Evolutionary conservation across 176 grass and related monocot genomes (phyloP).

Genomic region (Aegilops longissima): DNA sequence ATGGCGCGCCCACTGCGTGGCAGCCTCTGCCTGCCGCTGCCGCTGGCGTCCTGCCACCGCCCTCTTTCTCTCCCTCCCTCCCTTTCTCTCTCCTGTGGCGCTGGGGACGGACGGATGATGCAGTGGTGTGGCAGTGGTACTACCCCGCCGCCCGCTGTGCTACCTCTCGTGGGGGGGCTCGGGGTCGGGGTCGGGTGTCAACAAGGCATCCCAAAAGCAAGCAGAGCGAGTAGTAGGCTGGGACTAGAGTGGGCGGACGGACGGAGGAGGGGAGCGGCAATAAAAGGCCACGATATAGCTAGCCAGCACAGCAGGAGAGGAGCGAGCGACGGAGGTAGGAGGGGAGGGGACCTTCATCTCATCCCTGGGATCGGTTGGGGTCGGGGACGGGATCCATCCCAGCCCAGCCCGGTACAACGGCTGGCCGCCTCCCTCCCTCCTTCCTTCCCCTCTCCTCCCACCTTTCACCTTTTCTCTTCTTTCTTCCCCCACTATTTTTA

Average conservation of each 20-base stretch:
- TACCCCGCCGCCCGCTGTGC: too few relatives aligned
- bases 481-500: too few relatives aligned
- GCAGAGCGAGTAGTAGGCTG: neutral
- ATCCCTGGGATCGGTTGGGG: conserved; percentile 36
- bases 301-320: too few relatives aligned
- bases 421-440: too few relatives aligned
- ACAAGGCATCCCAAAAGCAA: conserved; percentile 22
- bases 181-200: conserved; percentile 15
- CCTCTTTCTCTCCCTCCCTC: neutral
- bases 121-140: neutral
- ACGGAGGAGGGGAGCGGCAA: neutral
- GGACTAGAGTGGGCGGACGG: conserved; percentile 20
- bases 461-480: too few relatives aligned
- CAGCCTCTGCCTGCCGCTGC: neutral
- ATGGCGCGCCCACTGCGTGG: conserved; percentile 30
- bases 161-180: neutral
- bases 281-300: neutral
- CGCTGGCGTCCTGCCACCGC: neutral
- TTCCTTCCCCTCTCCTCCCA: too few relatives aligned
- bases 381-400: too few relatives aligned
- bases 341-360: conserved; percentile 26
- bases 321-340: too few relatives aligned
- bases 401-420: too few relatives aligned
- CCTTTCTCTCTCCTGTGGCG: neutral
- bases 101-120: neutral